These are phyloP conservation scores for Penicillium tannophilum DNA, from an alignment of 495 filamentous ascomycete genomes.

Conservation along the genomic window DNA sequence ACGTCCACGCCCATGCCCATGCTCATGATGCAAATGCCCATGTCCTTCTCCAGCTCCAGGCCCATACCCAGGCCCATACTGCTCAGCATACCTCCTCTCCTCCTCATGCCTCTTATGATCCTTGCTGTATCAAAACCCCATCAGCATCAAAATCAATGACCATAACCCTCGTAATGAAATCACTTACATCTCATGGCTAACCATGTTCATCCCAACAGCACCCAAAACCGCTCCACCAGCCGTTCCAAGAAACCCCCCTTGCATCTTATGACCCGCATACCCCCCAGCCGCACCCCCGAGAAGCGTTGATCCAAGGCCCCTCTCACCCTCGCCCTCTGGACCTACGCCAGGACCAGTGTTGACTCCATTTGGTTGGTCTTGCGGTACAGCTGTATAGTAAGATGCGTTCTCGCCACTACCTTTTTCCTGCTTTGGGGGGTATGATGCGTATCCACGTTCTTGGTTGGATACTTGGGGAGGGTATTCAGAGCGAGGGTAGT, in stretches of 20 bases:
- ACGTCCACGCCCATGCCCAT: neutral
- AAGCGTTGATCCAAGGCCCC: slow-evolving; percentile 46
- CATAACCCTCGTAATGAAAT: neutral
- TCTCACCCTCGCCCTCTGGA: slow-evolving; percentile 34
- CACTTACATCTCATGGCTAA: slow-evolving; percentile 6
- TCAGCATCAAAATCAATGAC: neutral
- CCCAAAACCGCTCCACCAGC: slow-evolving; percentile 8
- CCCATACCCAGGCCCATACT: too few relatives aligned
- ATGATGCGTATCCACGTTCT: neutral
- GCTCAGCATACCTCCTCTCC: neutral
- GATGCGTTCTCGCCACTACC: neutral
- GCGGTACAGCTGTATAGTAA: neutral
- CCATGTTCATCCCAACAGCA: slow-evolving; percentile 12
- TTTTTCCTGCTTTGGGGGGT: neutral
- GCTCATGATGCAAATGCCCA: neutral
- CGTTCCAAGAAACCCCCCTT: slow-evolving; percentile 34
- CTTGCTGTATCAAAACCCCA: neutral
- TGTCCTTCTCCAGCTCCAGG: neutral
- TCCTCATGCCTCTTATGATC: neutral
- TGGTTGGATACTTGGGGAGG: neutral
- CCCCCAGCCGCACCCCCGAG: slow-evolving; percentile 30
- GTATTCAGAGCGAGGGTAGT: neutral
- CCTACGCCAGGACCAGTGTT: slow-evolving; percentile 15
- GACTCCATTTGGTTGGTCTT: neutral
- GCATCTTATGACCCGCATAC: slow-evolving; percentile 44